Evolutionary conservation across 2,329 filamentous ascomycete species (phyloP), one percentile per base, ranked within the genome.

Genomic region (Juglanconis oblonga): DNA sequence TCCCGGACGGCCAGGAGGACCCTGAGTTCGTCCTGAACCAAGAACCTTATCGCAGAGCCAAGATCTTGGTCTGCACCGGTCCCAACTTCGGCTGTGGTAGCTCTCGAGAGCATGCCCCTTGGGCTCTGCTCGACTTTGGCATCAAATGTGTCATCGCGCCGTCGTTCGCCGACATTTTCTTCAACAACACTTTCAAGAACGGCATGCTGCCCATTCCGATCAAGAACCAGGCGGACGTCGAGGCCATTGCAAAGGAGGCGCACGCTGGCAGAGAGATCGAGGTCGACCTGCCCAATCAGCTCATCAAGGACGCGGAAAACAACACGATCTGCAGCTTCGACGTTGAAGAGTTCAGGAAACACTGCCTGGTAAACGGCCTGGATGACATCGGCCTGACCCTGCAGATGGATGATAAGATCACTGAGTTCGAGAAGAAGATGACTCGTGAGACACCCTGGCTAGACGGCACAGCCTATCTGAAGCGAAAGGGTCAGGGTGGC

Each of bases 101-200:
- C 69, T 94, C 89, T 35, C 88, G 95, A 72, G 95, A 98, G 77
- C 95, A 98, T 79, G 95, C 95, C 2, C 95, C 95, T 1, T 98
- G 95, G 95, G 94, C 95, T 5, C 84, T 98, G 31, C 87, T 96
- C 59, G 95, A 98, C 77, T 98, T 98, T 69, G 95, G 95, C 67
- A 97, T 99, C 79, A 91, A 89, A 72, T 94, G 89, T 73, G 83
- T 98, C 70, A 96, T 98, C 67, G 95, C 94, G 1, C 91, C 92
- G 1, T 93, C 90, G 1, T 86, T 84, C 61, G 90, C 89, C 61
- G 92, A 96, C 71, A 99, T 99, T 75, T 97, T 97, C 86, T 96
- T 94, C 86, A 97, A 97, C 86, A 99, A 99, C 82, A 95, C 90
- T n/a, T 98, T 97, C 85, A 98, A 99, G 84, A 99, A 99, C 80